Evolutionary conservation across 805 yeast species (phyloP), one percentile per base, ranked within the genome.

Genomic region (Metschnikowia reukaufii): DNA sequence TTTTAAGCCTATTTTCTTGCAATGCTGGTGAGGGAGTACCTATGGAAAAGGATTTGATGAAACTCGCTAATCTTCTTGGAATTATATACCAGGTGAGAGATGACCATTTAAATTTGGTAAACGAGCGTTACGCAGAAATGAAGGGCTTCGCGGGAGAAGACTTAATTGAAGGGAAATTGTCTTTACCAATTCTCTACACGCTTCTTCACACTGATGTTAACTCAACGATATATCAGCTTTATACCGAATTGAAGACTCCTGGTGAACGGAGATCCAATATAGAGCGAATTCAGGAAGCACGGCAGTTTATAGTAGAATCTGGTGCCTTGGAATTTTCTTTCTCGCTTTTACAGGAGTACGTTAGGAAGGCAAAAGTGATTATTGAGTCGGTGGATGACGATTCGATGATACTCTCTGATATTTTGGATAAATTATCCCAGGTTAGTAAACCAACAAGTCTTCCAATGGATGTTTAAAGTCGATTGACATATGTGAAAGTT

Each of bases 91-190:
- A 91, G 64, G 78, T 91, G 37, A 76, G 86, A 52, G 97, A 91
- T 63, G 98, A 91, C 63, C 84, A 83, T 50, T 63, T 86, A 54
- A 91, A 91, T 58, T 65, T 91, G 44, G 74, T 75, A 20, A 76
- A 81, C 42, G 73, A 70, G 19, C 65, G 67, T 9, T 67, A 74
- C 39, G 62, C 70, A 19, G 82, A 81, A 60, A 86, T 88, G 74
- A 96, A 96, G 2, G 75, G 75, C 2, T 78, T 78, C 52, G 81
- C 88, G 44, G 72, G 74, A 5, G 97, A 91, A 57, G 98, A 91
- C 60, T 76, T 91, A 25, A 81, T 89, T 0, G 97, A 91, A 62
- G 97, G 97, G 0, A 91, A 90, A 64, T 79, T 86, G 49, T 88
- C 96, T 0, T 86, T 88, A 52, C 97, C 97, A 0, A 81, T 91